Evolutionary conservation across 23 red algal species (phyloP), one percentile per base, ranked within the genome.

Genomic region (Gracilaria gracilis): DNA sequence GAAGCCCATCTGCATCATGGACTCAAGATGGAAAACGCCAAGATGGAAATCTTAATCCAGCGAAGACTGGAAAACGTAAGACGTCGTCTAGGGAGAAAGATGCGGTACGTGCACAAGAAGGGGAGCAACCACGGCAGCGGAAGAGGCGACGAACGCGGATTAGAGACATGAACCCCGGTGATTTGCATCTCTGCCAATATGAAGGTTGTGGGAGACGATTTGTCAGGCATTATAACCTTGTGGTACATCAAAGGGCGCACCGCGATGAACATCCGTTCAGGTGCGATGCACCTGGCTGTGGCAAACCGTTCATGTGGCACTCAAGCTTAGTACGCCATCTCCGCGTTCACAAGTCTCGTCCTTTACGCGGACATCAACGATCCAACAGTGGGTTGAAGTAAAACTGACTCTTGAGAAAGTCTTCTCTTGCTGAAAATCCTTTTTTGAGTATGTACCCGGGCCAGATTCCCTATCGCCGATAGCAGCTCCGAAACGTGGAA

Each of bases 201-300:
- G 29, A 38, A 25, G 86, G 47, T 23, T 97, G 89, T 38, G 59
- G 80, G 27, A 90, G 81, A 37, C 86, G 57, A 36, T 97, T 97
- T 77, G 91, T 75, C 7, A 90, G 93, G 82, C 39, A 75, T 25
- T 97, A 85, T 48, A 97, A 97, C 81, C 88, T 93, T 4, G 86
- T 74, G 81, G 54, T 82, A n/a, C 95, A 97, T 54, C 58, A 82
- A 48, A 77, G 95, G 47, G 49, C 76, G 6, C 95, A 93, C 57
- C 77, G 84, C 1, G 85, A 85, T 15, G 95, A 88, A 36, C 54
- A 84, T 24, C 90, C 90, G 8, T 93, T 87, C 47, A 79, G 79
- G 32, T 97, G 95, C 48, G 32, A 72, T 20, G 36, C 49, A 15
- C 37, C 35, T 21, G 25, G 70, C 20, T 95, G 93, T 33, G 61